Evolutionary conservation across 2,329 filamentous ascomycete genomes (phyloP).

Genomic region (Bimuria novae-zelandiae): DNA sequence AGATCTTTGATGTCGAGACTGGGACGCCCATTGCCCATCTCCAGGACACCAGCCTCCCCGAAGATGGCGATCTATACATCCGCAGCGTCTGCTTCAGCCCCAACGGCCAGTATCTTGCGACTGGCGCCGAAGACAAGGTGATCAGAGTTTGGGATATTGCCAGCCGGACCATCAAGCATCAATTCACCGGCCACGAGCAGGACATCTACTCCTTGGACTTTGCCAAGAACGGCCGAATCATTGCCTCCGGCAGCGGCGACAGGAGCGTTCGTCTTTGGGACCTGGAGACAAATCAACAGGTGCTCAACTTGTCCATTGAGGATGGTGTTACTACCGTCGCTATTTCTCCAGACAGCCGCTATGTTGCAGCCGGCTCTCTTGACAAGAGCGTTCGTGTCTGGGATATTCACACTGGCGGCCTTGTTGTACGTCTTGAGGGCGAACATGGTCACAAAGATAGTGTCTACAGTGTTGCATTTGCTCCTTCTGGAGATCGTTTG

Average conservation of each 20-base stretch:
- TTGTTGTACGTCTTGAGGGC: conserved; percentile 90
- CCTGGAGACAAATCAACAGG: conserved; percentile 80
- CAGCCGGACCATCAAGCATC: conserved; percentile 80
- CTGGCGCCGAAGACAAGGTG: conserved; percentile 95
- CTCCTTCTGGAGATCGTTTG: conserved; percentile 87
- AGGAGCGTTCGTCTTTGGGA: conserved; percentile 96
- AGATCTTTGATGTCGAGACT: conserved; percentile 91
- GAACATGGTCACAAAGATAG: conserved; percentile 95
- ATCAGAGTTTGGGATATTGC: conserved; percentile 97
- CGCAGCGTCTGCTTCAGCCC: conserved; percentile 98
- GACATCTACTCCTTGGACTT: conserved; percentile 98
- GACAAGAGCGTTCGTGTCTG: conserved; percentile 98
- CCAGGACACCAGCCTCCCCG: conserved; percentile 85
- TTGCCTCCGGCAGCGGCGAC: conserved; percentile 94
- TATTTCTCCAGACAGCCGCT: conserved; percentile 93
- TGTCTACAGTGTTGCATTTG: conserved; percentile 95
- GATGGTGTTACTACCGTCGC: conserved; percentile 97
- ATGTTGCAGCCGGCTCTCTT: conserved; percentile 90
- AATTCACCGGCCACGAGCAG: conserved; percentile 96
- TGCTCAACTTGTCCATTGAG: conserved; percentile 87
- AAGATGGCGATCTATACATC: conserved; percentile 93
- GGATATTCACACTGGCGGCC: conserved; percentile 84
- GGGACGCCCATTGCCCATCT: conserved; percentile 88
- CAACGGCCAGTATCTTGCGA: conserved; percentile 90
- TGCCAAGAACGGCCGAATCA: conserved; percentile 87